Evolutionary conservation across 169 alveolate species (phyloP), one percentile per base, ranked within the genome.

Genomic region (Cryptosporidium sp.): DNA sequence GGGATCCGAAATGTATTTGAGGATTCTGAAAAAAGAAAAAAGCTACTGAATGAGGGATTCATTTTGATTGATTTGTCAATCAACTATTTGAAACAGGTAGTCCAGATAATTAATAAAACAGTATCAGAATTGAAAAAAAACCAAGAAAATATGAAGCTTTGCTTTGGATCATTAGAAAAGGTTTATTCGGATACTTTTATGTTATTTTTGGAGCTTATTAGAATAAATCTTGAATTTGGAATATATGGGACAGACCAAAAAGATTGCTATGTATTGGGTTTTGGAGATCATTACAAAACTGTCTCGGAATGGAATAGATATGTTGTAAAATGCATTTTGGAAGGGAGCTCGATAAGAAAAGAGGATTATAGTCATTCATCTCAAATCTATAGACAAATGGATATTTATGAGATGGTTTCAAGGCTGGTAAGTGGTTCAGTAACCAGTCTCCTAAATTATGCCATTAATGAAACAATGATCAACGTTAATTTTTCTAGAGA

Each of bases 291-390:
- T 29, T 2, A 14, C 0, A 69, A 41, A 21, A 43, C 16, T n/a
- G 43, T 41, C n/a, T 41, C 84, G 26, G 86, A 73, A 26, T 73
- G 86, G 86, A 51, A 16, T 58, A 73, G 86, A 58, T 73, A 73
- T 16, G 8, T 73, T 39, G 31, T 29, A 23, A 73, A 55, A n/a
- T 73, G 71, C 33, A 59, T 73, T 35, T 52, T 73, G 45, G 86
- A 73, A 21, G 86, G 86, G 16, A 52, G 58, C 26, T 37, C 51
- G 2, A 73, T 73, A 14, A 59, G 26, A 37, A 52, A 31, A 18
- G 86, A 73, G 8, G 58, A 73, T 35, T 73, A 51, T 14, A 48
- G 43, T 7, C 23, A 43, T 23, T 35, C 37, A 23, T 10, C 43
- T 2, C 12, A 29, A 10, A 45, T 43, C n/a, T 45, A 39, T 26